phyloP scores from a whole-genome alignment of 2,329 filamentous ascomycete species.

The Beauveria varroae region DNA sequence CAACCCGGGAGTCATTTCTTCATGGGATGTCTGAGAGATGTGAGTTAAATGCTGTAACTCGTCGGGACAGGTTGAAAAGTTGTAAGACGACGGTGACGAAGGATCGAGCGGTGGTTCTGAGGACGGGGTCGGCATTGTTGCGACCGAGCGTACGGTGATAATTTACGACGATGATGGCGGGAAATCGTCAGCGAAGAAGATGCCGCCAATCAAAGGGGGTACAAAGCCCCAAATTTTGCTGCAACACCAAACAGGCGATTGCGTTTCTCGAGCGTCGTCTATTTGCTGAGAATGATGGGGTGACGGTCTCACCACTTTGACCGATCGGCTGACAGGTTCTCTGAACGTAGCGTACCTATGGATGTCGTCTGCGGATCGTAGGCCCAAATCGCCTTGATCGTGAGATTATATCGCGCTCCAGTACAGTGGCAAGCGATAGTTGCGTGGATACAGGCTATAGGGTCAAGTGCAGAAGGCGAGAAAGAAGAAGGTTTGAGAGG shows the following conservation, averaged over 20 bases:
- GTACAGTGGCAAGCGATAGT: background rate
- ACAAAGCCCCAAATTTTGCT: background rate
- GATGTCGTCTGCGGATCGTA: constrained; percentile 12
- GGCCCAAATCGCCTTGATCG: constrained; percentile 8
- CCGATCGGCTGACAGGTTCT: background rate
- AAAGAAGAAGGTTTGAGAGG: constrained; percentile 5
- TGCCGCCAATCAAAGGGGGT: background rate
- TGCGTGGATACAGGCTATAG: background rate
- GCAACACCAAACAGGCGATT: background rate
- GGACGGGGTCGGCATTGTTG: constrained; percentile 39
- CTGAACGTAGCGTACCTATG: background rate
- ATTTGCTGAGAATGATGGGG: background rate
- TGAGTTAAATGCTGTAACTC: constrained; percentile 25
- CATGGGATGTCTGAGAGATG: constrained; percentile 19
- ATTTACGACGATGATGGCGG: constrained; percentile 14
- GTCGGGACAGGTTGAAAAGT: constrained; percentile 37
- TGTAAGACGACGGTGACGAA: constrained; percentile 28
- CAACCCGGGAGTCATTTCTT: constrained; percentile 15
- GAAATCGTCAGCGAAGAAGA: background rate
- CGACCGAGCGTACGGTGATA: constrained; percentile 7
- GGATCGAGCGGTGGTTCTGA: constrained; percentile 32
- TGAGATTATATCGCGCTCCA: background rate
- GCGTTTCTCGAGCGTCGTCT: background rate
- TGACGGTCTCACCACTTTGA: constrained; percentile 7
- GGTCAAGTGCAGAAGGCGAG: background rate